Evolutionary conservation across 2,329 filamentous ascomycete species (phyloP).

Genomic region (Colletotrichum sansevieriae): DNA sequence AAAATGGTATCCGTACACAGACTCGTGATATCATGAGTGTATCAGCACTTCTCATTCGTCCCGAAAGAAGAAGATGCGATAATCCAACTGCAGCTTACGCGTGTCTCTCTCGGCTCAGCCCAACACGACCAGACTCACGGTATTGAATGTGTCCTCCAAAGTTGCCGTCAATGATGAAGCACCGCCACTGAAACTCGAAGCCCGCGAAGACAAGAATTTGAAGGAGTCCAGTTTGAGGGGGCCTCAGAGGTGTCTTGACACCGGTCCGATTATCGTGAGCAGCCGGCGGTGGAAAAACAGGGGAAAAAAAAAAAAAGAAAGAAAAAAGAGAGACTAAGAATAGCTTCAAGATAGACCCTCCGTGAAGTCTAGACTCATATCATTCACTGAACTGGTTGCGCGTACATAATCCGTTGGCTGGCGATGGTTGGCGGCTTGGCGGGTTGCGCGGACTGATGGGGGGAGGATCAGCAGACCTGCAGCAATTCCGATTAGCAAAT

Average conservation of each 20-base stretch:
- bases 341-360: neutral
- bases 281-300: neutral
- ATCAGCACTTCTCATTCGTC: no score
- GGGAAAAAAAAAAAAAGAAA: no score
- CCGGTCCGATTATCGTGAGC: neutral
- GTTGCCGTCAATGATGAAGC: no score
- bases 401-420: neutral
- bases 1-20: no score
- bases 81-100: no score
- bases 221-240: neutral
- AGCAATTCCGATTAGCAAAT: neutral
- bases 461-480: slow-evolving; percentile 14
- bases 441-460: slow-evolving; percentile 5
- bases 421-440: slow-evolving; percentile 28
- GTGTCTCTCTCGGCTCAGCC: no score
- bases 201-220: no score
- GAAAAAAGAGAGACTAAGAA: neutral
- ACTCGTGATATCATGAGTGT: no score
- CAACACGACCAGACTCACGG: no score
- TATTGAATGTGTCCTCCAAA: no score
- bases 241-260: neutral
- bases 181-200: no score
- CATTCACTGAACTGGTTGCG: neutral
- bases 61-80: no score
- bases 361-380: neutral